Percentiles rank a stretch among this genome's conserved stretches.
Conservation (phyloP, 441 rosid genomes). For the Brassica hybrid region DNA sequence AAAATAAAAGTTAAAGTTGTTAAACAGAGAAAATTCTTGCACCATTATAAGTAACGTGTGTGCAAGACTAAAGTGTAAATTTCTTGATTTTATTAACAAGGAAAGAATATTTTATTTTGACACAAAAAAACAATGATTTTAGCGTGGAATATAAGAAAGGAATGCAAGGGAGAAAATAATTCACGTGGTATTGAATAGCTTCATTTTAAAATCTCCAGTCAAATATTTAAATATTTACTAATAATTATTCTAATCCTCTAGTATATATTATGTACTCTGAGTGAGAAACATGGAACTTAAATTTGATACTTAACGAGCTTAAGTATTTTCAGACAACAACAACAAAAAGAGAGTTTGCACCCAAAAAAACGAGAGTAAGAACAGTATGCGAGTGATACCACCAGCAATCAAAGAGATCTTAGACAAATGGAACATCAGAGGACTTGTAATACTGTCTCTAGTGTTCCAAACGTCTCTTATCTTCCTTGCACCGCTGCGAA, state of each 20-base stretch:
- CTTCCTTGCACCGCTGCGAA: slow-evolving; percentile 49
- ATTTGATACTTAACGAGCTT: slow-evolving; percentile 24
- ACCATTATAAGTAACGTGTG: slow-evolving; percentile 18
- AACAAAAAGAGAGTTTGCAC: not conserved
- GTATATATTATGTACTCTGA: not conserved
- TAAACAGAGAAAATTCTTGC: not conserved
- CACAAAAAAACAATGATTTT: slow-evolving; percentile 14
- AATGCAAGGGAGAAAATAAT: not conserved
- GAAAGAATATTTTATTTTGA: slow-evolving; percentile 38
- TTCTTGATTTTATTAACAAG: slow-evolving; percentile 30
- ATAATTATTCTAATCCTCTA: not conserved
- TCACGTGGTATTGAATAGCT: slow-evolving; percentile 30
- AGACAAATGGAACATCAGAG: slow-evolving; percentile 56
- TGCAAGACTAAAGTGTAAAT: slow-evolving; percentile 25
- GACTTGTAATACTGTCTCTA: slow-evolving; percentile 52
- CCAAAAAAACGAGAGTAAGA: slow-evolving; percentile 1
- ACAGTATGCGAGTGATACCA: slow-evolving; percentile 38
- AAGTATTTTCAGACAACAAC: slow-evolving; percentile 6
- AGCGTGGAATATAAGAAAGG: slow-evolving; percentile 36
- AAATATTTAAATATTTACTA: slow-evolving; percentile 13
- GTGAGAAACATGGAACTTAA: not conserved
- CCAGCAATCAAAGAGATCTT: slow-evolving; percentile 26
- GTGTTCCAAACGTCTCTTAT: slow-evolving; percentile 50
- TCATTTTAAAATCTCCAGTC: slow-evolving; percentile 8
- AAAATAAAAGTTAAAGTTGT: not conserved